phyloP scores from a whole-genome alignment of 2,329 filamentous ascomycete species.

The Chalaropsis thielavioides region DNA sequence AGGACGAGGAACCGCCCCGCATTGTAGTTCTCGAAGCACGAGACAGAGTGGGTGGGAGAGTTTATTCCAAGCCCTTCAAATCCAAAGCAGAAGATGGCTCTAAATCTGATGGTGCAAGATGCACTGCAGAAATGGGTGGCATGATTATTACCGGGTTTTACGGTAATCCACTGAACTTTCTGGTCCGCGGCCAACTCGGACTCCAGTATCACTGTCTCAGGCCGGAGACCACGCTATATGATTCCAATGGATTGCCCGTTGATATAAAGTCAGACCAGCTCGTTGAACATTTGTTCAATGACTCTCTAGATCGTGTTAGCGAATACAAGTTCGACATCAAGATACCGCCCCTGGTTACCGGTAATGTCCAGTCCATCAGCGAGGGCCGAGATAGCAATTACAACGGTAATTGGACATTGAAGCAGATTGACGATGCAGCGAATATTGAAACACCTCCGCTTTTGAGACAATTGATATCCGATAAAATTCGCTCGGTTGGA shows the following conservation, averaged over 20 bases:
- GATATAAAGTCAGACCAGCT: constrained; percentile 64
- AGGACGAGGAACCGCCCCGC: constrained; percentile 53
- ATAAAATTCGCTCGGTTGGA: constrained; percentile 11
- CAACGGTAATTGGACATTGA: constrained; percentile 37
- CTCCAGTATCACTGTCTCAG: constrained; percentile 73
- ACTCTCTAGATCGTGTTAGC: constrained; percentile 82
- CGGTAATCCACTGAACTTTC: constrained; percentile 82
- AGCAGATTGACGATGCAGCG: constrained; percentile 54
- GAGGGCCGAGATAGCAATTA: constrained; percentile 63
- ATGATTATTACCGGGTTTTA: constrained; percentile 98
- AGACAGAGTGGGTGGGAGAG: constrained; percentile 73
- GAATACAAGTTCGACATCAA: constrained; percentile 71
- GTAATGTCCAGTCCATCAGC: constrained; percentile 68
- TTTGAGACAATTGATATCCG: constrained; percentile 6
- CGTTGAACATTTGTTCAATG: constrained; percentile 86
- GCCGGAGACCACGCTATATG: constrained; percentile 76
- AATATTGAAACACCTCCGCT: constrained; percentile 23
- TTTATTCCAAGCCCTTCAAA: constrained; percentile 66
- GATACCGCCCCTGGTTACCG: constrained; percentile 58
- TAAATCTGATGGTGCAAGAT: constrained; percentile 41
- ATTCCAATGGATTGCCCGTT: constrained; percentile 63
- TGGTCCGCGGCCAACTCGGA: constrained; percentile 79
- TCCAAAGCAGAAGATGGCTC: constrained; percentile 37
- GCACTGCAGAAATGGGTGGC: constrained; percentile 90
- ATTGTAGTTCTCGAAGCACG: constrained; percentile 79